Conservation (phyloP, 2,329 filamentous ascomycete genomes). For the Talaromyces funiculosus region DNA sequence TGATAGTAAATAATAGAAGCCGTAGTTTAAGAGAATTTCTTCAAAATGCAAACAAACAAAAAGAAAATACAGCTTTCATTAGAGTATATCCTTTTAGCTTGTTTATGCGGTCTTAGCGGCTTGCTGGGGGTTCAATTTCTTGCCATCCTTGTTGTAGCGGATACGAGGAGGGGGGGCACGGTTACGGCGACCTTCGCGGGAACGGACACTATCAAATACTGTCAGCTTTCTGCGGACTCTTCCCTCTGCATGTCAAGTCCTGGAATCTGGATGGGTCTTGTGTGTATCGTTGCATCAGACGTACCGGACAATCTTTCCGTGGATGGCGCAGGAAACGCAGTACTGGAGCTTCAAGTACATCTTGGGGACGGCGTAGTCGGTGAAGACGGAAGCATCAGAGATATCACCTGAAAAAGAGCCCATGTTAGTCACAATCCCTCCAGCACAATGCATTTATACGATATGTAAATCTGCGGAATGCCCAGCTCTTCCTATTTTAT, state of each 20-base stretch:
- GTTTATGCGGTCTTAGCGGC: constrained; percentile 56
- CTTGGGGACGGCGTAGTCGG: constrained; percentile 99
- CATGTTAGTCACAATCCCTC: constrained; percentile 9
- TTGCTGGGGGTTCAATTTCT: constrained; percentile 94
- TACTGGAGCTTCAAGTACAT: constrained; percentile 99
- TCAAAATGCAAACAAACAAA: constrained; percentile 2
- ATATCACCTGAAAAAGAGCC: constrained; percentile 75
- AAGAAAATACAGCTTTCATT: constrained; percentile 22
- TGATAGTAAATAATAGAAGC: constrained; percentile 9
- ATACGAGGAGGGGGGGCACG: constrained; percentile 95
- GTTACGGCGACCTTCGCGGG: constrained; percentile 94
- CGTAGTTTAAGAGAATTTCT: not conserved
- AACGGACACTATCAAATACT: constrained; percentile 71
- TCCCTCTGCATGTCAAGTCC: not conserved
- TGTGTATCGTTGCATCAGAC: constrained; percentile 28
- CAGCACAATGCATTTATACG: not conserved
- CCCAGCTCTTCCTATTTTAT: not conserved
- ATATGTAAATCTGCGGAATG: not conserved
- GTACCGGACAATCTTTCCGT: constrained; percentile 99
- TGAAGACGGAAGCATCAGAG: constrained; percentile 98
- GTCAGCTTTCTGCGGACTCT: not conserved
- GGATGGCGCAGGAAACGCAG: constrained; percentile 99
- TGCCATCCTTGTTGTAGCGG: constrained; percentile 99
- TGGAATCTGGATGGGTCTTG: not conserved
- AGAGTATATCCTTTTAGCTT: constrained; percentile 17